Evolutionary conservation across 768 basidiomycete genomes (phyloP), one percentile per base, ranked within the genome.

Genomic region (Lactifluus rugatus): DNA sequence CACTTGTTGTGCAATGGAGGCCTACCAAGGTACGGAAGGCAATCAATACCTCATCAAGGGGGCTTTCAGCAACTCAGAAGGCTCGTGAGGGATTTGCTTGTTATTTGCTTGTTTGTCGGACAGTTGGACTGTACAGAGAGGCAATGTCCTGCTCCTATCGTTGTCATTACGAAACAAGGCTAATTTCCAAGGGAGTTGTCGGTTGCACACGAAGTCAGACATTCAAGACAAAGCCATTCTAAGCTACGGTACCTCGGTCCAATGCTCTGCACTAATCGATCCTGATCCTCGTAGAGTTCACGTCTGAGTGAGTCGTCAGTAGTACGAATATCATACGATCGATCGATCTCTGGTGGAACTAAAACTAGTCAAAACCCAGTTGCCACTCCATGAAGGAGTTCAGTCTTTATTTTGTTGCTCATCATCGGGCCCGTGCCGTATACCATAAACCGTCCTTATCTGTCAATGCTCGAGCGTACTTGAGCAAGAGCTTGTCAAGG

Each of bases 401-500:
- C 28, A 2, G 4, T 17, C 25, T 31, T 52, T 34, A 1, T n/a
- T 13, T 34, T 34, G 11, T 13, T 17, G 7, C 81, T 81, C 31
- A 62, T 81, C 32, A 64, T 26, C 61, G 44, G n/a, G 77, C 79
- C 62, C 87, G 74, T 1, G 87, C 78, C 1, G 85, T 88, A 70
- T 92, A 95, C 79, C 82, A 88, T 36, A 81, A 69, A 0, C 85
- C 86, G 11, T 80, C 75, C 0, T 76, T 66, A 52, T 88, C 85
- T 52, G 85, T 89, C 44, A 84, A 78, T 2, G 88, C 81, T 47
- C 94, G 76, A 36, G 89, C 89, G 66, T 87, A 89, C 72, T 93
- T 97, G 44, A 91, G 79, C 39, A 96, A 72, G 61, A 95, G 68
- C 69, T 85, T 92, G 68, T 98, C 94, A 41, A 89, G 77, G 66